Base-by-base conservation (phyloP, 2,329 filamentous ascomycete species). In the Fusarium sp. region DNA sequence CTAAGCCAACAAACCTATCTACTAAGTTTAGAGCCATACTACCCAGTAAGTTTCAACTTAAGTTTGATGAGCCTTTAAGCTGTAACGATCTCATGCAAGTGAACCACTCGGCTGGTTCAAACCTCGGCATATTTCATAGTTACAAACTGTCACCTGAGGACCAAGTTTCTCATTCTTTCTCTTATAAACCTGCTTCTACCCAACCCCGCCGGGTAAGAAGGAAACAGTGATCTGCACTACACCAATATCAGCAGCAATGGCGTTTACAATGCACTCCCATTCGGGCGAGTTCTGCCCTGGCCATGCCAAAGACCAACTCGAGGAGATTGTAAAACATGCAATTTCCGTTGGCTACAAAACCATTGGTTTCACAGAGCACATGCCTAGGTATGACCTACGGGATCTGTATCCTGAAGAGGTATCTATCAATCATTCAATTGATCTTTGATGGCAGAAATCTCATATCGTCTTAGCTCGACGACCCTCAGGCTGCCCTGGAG, bases 251-350 rank as follows among this genome's bases (percentile, higher is more conserved):
- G 27, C 30, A 34, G 27, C 42, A 55, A 98, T 98, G 96, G 95
- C 95, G 3, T 97, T 97, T 83, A 97, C 96, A 7, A 97, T 98
- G 85, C 96, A 99, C 82, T 97, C 94, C 77, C 96, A 99, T 83
- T 98, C 96, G 40, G 96, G 96, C 70, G 93, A 99, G 80, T 99
- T 99, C 84, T 99, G 96, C 83, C 91, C 91, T 12, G 89, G 91
- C 74, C 96, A 99, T 83, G 96, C 96, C 53, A 90, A 91, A 78
- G 90, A 97, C 79, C 87, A 89, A 22, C 88, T 99, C 12, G 95
- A 98, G 80, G 90, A 94, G 71, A 89, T 98, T 51, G 85, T 98
- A 74, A 88, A 90, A 77, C 88, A 90, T 15, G 95, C 95, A 71
- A 93, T 98, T 73, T 81, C 86, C 50, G 86, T 91, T 66, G 91